These are phyloP conservation scores for Chalciporus sphaerocephalus DNA, from an alignment of 768 basidiomycete genomes.

Conservation along the genomic window DNA sequence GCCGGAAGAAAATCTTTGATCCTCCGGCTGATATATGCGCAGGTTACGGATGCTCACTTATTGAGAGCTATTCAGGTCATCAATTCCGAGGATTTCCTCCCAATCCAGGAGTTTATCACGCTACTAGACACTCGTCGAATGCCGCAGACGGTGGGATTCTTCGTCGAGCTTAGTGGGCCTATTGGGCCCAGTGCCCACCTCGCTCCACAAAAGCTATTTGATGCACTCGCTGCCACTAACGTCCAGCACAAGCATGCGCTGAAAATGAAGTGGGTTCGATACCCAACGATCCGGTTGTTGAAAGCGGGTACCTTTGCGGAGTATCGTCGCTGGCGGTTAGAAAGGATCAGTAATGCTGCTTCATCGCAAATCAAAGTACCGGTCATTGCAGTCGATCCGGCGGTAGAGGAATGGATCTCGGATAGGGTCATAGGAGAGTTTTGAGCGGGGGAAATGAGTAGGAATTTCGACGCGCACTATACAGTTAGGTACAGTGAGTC, in stretches of 20 bases:
- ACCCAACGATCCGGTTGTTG: constrained; percentile 22
- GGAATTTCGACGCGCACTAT: too few relatives aligned
- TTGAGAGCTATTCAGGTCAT: not conserved
- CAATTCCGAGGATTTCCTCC: not conserved
- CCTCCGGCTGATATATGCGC: constrained; percentile 2
- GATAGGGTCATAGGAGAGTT: constrained; percentile 17
- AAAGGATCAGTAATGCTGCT: not conserved
- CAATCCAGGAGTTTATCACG: constrained; percentile 13
- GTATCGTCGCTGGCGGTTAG: constrained; percentile 12
- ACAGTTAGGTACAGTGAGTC: too few relatives aligned
- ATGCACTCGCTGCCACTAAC: constrained; percentile 4
- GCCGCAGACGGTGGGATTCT: constrained; percentile 7
- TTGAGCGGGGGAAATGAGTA: too few relatives aligned
- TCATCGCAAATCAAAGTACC: constrained; percentile 17
- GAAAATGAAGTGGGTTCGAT: not conserved
- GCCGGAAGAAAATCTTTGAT: constrained; percentile 13
- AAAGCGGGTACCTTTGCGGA: constrained; percentile 17
- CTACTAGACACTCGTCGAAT: constrained; percentile 12
- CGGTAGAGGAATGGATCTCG: constrained; percentile 12
- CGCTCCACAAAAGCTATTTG: constrained; percentile 4
- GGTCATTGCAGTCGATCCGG: constrained; percentile 1
- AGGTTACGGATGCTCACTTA: constrained; percentile 12
- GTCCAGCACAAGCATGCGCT: not conserved
- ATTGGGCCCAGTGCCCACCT: not conserved
- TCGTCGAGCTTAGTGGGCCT: too few relatives aligned